Evolutionary conservation across 2,329 filamentous ascomycete genomes (phyloP), one percentile per base, ranked within the genome.

Genomic region (Blumeriella jaapii): DNA sequence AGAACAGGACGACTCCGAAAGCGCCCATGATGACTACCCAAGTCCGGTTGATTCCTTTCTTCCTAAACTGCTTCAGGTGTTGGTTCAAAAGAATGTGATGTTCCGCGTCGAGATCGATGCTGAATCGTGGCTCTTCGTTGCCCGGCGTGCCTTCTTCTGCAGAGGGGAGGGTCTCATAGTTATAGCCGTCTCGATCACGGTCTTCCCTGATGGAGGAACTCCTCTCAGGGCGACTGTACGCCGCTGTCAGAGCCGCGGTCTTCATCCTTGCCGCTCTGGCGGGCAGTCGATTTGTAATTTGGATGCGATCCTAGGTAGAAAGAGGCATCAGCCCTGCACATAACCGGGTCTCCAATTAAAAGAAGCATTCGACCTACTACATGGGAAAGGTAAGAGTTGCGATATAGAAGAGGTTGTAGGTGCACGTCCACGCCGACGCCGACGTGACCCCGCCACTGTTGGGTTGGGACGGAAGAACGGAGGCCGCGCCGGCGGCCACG

Each of bases 161-260:
- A 6, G 44, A 25, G 7, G 22, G 22, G 22, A 52, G 16, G 25
- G 45, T 23, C 10, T 45, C 44, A 41, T 52, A 51, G 34, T 45
- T 51, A 45, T 46, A 36, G 28, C 18, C 15, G 23, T 20, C 27
- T 23, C n/a, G 11, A 14, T 11, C 25, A 27, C 29, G 17, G 10
- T 29, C 33, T n/a, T 35, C 31, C 24, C n/a, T 39, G n/a, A 15
- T 20, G 15, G 20, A 19, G 7, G 31, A 30, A 5, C 23, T 23
- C 13, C 32, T 39, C 16, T 15, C 25, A 10, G 36, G 14, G 25
- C 23, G 34, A 7, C 24, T 40, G 19, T 31, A 15, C n/a, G 28
- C 31, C 16, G 36, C 35, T 20, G 32, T 28, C 12, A 18, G 27
- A 23, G 43, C n/a, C 36, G 31, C 20, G 14, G 38, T 29, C 20